Evolutionary conservation across 441 rosid species (phyloP).

Genomic region (Hura crepitans): DNA sequence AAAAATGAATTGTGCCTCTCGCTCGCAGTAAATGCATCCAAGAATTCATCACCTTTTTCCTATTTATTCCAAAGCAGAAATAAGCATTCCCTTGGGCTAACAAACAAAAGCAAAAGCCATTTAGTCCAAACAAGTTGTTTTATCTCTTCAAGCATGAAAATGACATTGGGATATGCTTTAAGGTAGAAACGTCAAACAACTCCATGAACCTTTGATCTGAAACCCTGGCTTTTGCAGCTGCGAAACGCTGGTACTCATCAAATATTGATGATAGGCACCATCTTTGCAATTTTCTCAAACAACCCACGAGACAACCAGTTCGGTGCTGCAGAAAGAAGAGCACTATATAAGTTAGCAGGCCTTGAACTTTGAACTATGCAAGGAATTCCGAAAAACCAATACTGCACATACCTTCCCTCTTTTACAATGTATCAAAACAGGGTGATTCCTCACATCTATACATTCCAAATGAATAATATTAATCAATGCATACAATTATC

Average conservation of each 20-base stretch:
- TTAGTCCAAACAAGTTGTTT: conserved; percentile 18
- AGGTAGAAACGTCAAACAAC: conserved; percentile 49
- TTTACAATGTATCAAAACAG: conserved; percentile 87
- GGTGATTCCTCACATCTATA: conserved; percentile 92
- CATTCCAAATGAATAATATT: conserved; percentile 6
- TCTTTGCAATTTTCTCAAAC: conserved; percentile 83
- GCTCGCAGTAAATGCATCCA: conserved; percentile 31
- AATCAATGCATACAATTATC: conserved; percentile 6
- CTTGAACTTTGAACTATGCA: background rate
- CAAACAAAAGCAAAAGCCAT: conserved; percentile 22
- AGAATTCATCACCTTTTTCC: conserved; percentile 42
- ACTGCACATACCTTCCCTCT: conserved; percentile 71
- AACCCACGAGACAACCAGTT: conserved; percentile 90
- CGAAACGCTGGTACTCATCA: conserved; percentile 76
- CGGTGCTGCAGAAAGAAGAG: conserved; percentile 63
- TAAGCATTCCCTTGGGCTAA: conserved; percentile 25
- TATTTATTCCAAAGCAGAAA: conserved; percentile 35
- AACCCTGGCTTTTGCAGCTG: conserved; percentile 63
- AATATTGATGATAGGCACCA: conserved; percentile 85
- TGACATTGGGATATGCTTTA: conserved; percentile 59
- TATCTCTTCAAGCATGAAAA: conserved; percentile 61
- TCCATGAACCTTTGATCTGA: conserved; percentile 72
- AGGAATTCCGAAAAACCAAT: background rate
- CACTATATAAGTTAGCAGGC: background rate
- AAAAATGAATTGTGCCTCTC: conserved; percentile 29